Percentiles rank a stretch among this genome's conserved stretches.
Evolutionary conservation across 805 yeast genomes (phyloP).

Genomic region (Hanseniaspora lindneri): DNA sequence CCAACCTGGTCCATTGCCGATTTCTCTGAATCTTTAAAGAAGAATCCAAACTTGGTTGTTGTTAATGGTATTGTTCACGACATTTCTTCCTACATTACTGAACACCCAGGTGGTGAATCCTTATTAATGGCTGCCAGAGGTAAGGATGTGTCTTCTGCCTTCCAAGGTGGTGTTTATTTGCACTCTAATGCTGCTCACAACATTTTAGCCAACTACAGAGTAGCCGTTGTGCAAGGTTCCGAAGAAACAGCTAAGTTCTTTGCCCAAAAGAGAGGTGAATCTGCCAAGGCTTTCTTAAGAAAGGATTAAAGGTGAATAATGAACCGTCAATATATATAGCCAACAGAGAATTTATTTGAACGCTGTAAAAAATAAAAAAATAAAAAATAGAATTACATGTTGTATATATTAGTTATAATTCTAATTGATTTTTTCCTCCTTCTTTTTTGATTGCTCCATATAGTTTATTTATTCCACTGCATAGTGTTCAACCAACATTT

Average conservation of each 20-base stretch:
- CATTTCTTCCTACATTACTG: conserved; percentile 52
- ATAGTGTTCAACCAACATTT: neutral
- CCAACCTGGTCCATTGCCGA: conserved; percentile 66
- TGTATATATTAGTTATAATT: neutral
- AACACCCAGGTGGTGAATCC: conserved; percentile 80
- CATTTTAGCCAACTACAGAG: conserved; percentile 68
- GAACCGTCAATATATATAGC: neutral
- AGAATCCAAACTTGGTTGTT: conserved; percentile 49
- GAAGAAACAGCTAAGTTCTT: conserved; percentile 42
- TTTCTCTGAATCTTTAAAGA: conserved; percentile 40
- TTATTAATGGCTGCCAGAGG: conserved; percentile 59
- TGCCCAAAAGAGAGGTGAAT: conserved; percentile 30
- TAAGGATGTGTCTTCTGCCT: conserved; percentile 73
- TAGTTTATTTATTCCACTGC: neutral
- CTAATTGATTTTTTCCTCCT: neutral
- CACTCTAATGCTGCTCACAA: conserved; percentile 83
- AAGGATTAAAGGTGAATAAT: neutral
- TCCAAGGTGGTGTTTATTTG: conserved; percentile 75
- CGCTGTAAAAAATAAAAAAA: neutral
- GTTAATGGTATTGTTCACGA: conserved; percentile 73
- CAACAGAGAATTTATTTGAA: neutral
- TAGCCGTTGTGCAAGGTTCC: conserved; percentile 62
- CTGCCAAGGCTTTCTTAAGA: conserved; percentile 19
- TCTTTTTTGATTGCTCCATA: neutral
- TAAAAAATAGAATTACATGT: neutral